Evolutionary conservation across 371 early-diverging fungal species (phyloP).

Genomic region (Apophysomyces ossiformis): DNA sequence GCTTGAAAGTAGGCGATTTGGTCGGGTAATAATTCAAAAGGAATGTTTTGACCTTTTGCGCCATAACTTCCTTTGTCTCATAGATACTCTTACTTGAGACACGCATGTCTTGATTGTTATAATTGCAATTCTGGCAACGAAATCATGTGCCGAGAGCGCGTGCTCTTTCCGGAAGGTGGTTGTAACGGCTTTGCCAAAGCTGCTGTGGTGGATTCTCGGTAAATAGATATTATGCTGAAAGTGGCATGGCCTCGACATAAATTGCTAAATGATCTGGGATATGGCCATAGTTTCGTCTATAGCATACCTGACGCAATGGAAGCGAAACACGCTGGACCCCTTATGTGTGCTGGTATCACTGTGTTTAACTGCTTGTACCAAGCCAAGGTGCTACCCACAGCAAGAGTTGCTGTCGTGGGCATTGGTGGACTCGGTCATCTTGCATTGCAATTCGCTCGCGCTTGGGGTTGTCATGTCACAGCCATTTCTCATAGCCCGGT

Average conservation of each 20-base stretch:
- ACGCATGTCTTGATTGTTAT: slow-evolving; percentile 46
- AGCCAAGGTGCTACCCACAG: slow-evolving; percentile 50
- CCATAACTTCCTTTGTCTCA: neutral
- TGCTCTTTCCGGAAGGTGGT: slow-evolving; percentile 53
- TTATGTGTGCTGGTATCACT: slow-evolving; percentile 73
- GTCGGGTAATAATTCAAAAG: slow-evolving; percentile 44
- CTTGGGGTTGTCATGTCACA: slow-evolving; percentile 62
- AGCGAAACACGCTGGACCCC: slow-evolving; percentile 57
- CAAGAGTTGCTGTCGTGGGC: slow-evolving; percentile 67
- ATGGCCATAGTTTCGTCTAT: slow-evolving; percentile 41
- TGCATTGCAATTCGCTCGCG: slow-evolving; percentile 68
- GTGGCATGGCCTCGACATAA: slow-evolving; percentile 7
- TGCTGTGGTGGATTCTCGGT: slow-evolving; percentile 51
- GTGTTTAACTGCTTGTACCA: slow-evolving; percentile 60
- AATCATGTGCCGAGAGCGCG: slow-evolving; percentile 43
- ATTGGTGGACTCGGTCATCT: slow-evolving; percentile 75
- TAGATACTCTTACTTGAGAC: slow-evolving; percentile 43
- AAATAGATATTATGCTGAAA: neutral
- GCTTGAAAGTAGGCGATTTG: slow-evolving; percentile 51
- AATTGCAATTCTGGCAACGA: slow-evolving; percentile 52
- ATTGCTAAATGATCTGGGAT: too few species aligned
- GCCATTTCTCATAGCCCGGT: slow-evolving; percentile 33
- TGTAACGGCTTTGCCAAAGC: slow-evolving; percentile 52
- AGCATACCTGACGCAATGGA: slow-evolving; percentile 59
- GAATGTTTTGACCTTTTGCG: neutral